A percentile compares a stretch with the other conserved stretches of the same genome.
These are phyloP conservation scores for Cyberlindnera misumaiensis DNA, from an alignment of 805 yeast species.

Conservation along the genomic window DNA sequence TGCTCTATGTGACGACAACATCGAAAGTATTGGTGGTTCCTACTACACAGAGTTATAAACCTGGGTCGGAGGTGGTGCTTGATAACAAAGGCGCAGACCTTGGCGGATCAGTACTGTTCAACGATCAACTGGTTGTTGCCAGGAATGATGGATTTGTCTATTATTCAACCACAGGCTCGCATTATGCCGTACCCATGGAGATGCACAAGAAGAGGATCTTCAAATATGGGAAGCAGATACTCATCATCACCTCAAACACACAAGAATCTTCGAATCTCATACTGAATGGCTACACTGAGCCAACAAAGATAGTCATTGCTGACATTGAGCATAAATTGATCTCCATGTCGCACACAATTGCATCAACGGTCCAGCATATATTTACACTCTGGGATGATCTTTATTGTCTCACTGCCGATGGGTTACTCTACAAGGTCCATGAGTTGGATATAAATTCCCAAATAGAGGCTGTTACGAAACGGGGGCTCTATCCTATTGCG, in stretches of 20 bases:
- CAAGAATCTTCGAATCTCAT: slow-evolving; percentile 27
- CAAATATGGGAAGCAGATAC: slow-evolving; percentile 47
- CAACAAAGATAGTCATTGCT: slow-evolving; percentile 56
- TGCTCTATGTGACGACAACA: slow-evolving; percentile 69
- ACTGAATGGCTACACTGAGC: slow-evolving; percentile 27
- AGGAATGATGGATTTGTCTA: slow-evolving; percentile 55
- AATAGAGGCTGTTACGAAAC: slow-evolving; percentile 57
- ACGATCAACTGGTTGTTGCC: slow-evolving; percentile 56
- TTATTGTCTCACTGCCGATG: slow-evolving; percentile 66
- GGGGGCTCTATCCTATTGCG: slow-evolving; percentile 70
- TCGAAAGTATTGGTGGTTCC: slow-evolving; percentile 62
- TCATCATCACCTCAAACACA: slow-evolving; percentile 48
- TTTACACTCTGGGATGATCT: slow-evolving; percentile 52
- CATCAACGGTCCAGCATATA: slow-evolving; percentile 54
- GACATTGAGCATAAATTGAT: slow-evolving; percentile 67
- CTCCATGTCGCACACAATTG: slow-evolving; percentile 61
- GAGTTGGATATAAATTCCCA: slow-evolving; percentile 66
- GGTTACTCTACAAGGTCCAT: slow-evolving; percentile 58
- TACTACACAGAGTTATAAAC: slow-evolving; percentile 73
- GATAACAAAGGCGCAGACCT: slow-evolving; percentile 43
- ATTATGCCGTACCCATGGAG: slow-evolving; percentile 49
- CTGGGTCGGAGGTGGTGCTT: slow-evolving; percentile 46
- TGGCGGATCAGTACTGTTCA: slow-evolving; percentile 33
- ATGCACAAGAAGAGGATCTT: slow-evolving; percentile 47
- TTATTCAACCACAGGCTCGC: slow-evolving; percentile 50